Evolutionary conservation across 2,329 filamentous ascomycete species (phyloP), one percentile per base, ranked within the genome.

Genomic region (Alternaria metachromatica): DNA sequence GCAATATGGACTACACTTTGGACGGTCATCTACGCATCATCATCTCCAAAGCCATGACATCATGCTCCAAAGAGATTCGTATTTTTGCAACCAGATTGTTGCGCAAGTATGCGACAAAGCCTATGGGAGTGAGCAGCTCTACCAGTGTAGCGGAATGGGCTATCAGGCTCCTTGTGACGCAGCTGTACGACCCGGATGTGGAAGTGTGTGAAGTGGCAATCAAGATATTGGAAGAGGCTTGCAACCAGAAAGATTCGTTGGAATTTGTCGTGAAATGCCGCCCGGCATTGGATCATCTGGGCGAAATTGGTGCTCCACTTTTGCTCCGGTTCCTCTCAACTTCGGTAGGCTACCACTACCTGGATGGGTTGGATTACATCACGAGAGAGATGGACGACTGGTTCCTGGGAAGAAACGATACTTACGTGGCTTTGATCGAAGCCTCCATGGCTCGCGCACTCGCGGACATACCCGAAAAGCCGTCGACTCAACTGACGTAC

Each of bases 341-440:
- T 0, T 97, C 94, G 3, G 95, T 97, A 61, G 96, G 96, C 54
- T 99, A 99, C 76, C 94, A 98, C 80, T 99, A 99, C 80, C 86
- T 99, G 6, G 94, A 98, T 76, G 96, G 94, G 0, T 85, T 99
- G 46, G 96, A 99, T 82, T 99, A 99, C 78, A 99, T 99, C 80
- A 97, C 94, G 65, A 96, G 97, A 77, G 96, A 99, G 79, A 99
- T 99, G 96, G 96, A 99, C 72, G 96, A 99, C 81, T 99, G 96
- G 96, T 99, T 98, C 76, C 85, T 99, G 18, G 96, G 96, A 13
- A 90, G 96, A 48, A 99, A 99, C 76, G 95, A 99, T 78, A 91
- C 90, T n/a, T 99, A 99, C 71, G 96, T 99, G 55, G 88, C 89
- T 41, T 87, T 98, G 44, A 95, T 99, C 44, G 96, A 99, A 80